Evolutionary conservation across 78 protist species (phyloP).

Genomic region (Monocercomonoides exilis): DNA sequence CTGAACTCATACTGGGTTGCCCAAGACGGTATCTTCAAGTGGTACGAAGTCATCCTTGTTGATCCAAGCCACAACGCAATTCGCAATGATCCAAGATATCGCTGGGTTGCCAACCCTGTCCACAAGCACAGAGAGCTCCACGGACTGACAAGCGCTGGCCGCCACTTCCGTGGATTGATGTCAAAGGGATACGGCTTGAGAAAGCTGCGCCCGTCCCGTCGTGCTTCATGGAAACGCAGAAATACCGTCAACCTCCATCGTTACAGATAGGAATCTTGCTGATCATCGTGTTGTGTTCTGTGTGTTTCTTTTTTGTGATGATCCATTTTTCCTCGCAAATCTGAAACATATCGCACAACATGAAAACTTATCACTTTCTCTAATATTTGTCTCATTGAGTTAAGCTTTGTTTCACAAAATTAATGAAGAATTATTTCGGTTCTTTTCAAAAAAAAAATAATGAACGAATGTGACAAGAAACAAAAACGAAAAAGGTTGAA

Average conservation of each 20-base stretch:
- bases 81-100: slow-evolving; percentile 93
- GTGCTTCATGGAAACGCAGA: slow-evolving; percentile 90
- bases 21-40: slow-evolving; percentile 90
- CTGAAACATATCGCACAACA: no score
- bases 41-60: slow-evolving; percentile 94
- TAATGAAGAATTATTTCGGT: no score
- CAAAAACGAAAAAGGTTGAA: no score
- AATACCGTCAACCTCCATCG: slow-evolving; percentile 76
- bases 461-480: no score
- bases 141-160: slow-evolving; percentile 96
- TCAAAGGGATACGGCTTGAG: slow-evolving; percentile 60
- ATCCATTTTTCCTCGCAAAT: no score
- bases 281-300: no score
- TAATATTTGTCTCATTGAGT: no score
- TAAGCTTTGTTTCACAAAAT: no score
- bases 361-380: no score
- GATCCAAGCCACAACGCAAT: slow-evolving; percentile 89
- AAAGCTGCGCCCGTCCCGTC: slow-evolving; percentile 77
- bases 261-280: no score
- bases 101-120: slow-evolving; percentile 91
- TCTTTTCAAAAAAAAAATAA: no score
- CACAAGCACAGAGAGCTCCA: slow-evolving; percentile 90
- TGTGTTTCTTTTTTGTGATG: no score
- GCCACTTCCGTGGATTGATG: slow-evolving; percentile 74
- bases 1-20: slow-evolving; percentile 97